These are phyloP conservation scores for Cinchona pubescens DNA, from an alignment of 257 asterid species.

Conservation along the genomic window DNA sequence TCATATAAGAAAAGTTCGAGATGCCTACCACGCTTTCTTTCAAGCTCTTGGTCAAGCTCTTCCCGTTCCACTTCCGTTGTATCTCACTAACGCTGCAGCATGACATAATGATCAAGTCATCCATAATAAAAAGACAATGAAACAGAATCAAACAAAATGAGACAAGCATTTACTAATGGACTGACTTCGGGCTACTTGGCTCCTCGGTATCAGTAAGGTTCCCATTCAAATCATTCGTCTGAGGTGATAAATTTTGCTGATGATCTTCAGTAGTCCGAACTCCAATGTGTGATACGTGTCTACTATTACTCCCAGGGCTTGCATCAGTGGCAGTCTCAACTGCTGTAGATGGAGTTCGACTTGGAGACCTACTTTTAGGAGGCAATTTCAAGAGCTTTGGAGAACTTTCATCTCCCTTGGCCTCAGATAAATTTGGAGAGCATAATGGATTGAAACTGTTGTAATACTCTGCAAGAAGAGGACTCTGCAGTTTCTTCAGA, in stretches of 20 bases:
- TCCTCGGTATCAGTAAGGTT: slow-evolving; percentile 17
- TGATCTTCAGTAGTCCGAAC: slow-evolving; percentile 19
- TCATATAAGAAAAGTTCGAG: background rate
- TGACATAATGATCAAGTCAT: slow-evolving; percentile 5
- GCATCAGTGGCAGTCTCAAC: slow-evolving; percentile 22
- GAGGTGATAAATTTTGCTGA: slow-evolving; percentile 31
- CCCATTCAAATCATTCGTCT: slow-evolving; percentile 25
- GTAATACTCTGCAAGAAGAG: slow-evolving; percentile 38
- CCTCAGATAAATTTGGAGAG: slow-evolving; percentile 28
- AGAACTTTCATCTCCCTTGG: slow-evolving; percentile 26
- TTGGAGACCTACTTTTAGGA: slow-evolving; percentile 43
- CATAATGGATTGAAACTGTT: slow-evolving; percentile 38
- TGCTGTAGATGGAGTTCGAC: slow-evolving; percentile 29
- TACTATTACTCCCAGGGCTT: slow-evolving; percentile 40
- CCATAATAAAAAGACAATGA: background rate
- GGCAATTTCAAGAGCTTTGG: slow-evolving; percentile 37
- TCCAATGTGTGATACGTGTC: slow-evolving; percentile 23
- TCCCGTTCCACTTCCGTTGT: slow-evolving; percentile 47
- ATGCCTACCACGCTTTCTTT: slow-evolving; percentile 39
- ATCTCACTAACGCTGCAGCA: slow-evolving; percentile 31
- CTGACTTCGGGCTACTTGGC: slow-evolving; percentile 36
- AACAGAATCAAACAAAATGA: background rate
- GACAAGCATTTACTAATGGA: background rate
- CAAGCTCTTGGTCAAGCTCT: slow-evolving; percentile 46
- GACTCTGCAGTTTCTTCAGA: slow-evolving; percentile 37